These are phyloP conservation scores for Nematodospora valgi DNA, from an alignment of 805 yeast species.

Conservation along the genomic window DNA sequence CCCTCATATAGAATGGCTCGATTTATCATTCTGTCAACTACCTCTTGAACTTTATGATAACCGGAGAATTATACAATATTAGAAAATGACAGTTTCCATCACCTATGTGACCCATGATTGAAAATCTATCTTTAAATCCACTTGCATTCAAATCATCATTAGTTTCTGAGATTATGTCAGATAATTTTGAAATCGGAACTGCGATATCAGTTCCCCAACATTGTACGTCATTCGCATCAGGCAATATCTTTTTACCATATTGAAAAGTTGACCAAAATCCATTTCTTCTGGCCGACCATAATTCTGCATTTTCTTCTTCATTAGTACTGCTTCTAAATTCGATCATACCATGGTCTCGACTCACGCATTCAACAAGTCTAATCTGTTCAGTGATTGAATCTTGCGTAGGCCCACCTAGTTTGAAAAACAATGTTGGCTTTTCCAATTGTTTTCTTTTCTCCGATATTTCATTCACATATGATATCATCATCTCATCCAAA, in stretches of 20 bases:
- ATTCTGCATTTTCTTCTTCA: slow-evolving; percentile 58
- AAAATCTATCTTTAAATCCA: slow-evolving; percentile 48
- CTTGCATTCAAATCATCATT: slow-evolving; percentile 56
- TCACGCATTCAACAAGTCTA: slow-evolving; percentile 47
- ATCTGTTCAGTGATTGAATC: slow-evolving; percentile 28
- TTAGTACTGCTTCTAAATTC: slow-evolving; percentile 57
- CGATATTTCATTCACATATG: slow-evolving; percentile 59
- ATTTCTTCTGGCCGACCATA: slow-evolving; percentile 77
- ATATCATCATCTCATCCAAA: slow-evolving; percentile 69
- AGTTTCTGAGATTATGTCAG: slow-evolving; percentile 58
- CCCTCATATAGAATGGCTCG: slow-evolving; percentile 33
- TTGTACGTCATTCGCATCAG: slow-evolving; percentile 54
- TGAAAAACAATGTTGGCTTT: slow-evolving; percentile 70
- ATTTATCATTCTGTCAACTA: slow-evolving; percentile 69
- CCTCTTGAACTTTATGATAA: slow-evolving; percentile 46
- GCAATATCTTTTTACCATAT: slow-evolving; percentile 48
- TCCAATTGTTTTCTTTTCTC: slow-evolving; percentile 54
- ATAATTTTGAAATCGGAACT: slow-evolving; percentile 72
- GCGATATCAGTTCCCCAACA: slow-evolving; percentile 91
- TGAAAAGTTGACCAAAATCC: slow-evolving; percentile 53
- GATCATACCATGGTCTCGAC: slow-evolving; percentile 48
- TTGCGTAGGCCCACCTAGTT: slow-evolving; percentile 62
- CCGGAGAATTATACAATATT: slow-evolving; percentile 52
- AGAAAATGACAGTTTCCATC: slow-evolving; percentile 89
- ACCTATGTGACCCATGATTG: slow-evolving; percentile 84